Evolutionary conservation across 108 stramenopile species (phyloP).

Genomic region (Nitzschia sp.): DNA sequence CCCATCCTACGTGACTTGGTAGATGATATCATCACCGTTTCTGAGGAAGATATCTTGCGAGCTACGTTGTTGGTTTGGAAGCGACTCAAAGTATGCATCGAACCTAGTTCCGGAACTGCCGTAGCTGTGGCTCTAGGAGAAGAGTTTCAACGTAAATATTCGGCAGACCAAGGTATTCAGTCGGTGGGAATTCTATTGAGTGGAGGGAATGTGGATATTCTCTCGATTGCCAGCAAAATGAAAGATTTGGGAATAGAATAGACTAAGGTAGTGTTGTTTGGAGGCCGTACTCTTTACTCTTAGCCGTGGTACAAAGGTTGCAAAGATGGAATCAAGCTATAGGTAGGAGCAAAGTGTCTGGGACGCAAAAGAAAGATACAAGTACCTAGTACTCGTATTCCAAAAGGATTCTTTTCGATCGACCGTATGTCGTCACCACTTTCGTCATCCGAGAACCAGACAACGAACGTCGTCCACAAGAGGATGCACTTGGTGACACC

Average conservation of each 20-base stretch:
- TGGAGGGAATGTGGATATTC: conserved; percentile 64
- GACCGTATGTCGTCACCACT: too few relatives aligned
- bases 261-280: too few relatives aligned
- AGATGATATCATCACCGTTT: conserved; percentile 57
- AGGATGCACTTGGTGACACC: too few relatives aligned
- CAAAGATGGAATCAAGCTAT: too few relatives aligned
- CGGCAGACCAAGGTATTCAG: conserved; percentile 31
- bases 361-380: too few relatives aligned
- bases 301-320: too few relatives aligned
- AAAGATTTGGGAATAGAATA: conserved; percentile 8
- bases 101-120: conserved; percentile 59
- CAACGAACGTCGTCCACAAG: too few relatives aligned
- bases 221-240: conserved; percentile 25
- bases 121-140: conserved; percentile 54
- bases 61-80: conserved; percentile 44
- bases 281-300: too few relatives aligned
- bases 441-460: too few relatives aligned
- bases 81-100: conserved; percentile 39
- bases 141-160: conserved; percentile 37
- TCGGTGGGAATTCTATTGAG: conserved; percentile 50
- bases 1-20: conserved; percentile 49
- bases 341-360: too few relatives aligned
- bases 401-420: too few relatives aligned
- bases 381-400: too few relatives aligned
- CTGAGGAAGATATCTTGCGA: conserved; percentile 54